Percentiles rank a stretch among this genome's conserved stretches.
Conservation (phyloP, 2,329 filamentous ascomycete species). For the Colletotrichum paranaense region DNA sequence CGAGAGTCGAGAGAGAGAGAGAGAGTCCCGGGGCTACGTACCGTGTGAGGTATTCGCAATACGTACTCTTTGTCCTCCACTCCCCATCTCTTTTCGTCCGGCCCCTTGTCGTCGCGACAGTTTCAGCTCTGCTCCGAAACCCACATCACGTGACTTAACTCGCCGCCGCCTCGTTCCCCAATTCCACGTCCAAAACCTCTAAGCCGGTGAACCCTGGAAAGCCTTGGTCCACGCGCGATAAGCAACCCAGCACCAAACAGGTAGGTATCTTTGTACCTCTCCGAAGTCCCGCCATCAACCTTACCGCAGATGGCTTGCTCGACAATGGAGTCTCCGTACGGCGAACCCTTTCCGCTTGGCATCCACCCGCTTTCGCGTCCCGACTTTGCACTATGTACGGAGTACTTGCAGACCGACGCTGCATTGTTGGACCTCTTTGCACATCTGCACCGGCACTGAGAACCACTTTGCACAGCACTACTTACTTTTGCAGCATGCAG, state of each 20-base stretch:
- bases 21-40: background rate
- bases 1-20: too few relatives aligned
- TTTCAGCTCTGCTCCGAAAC: constrained; percentile 36
- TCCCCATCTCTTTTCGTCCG: constrained; percentile 21
- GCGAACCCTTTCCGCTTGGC: constrained; percentile 1
- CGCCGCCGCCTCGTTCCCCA: background rate
- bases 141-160: constrained; percentile 24
- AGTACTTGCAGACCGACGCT: background rate
- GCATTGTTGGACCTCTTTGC: background rate
- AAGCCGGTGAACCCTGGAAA: background rate
- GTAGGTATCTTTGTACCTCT: background rate
- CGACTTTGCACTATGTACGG: background rate
- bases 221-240: constrained; percentile 1
- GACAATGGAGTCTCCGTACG: background rate
- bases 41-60: background rate
- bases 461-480: background rate
- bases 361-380: background rate
- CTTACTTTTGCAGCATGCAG: too few relatives aligned
- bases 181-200: background rate
- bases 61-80: background rate
- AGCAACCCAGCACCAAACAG: background rate
- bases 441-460: background rate
- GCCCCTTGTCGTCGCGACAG: constrained; percentile 30
- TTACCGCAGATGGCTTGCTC: background rate
- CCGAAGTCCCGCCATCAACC: background rate